Conservation (phyloP, 176 grass and related monocot species). For the Panicum miliaceum region DNA sequence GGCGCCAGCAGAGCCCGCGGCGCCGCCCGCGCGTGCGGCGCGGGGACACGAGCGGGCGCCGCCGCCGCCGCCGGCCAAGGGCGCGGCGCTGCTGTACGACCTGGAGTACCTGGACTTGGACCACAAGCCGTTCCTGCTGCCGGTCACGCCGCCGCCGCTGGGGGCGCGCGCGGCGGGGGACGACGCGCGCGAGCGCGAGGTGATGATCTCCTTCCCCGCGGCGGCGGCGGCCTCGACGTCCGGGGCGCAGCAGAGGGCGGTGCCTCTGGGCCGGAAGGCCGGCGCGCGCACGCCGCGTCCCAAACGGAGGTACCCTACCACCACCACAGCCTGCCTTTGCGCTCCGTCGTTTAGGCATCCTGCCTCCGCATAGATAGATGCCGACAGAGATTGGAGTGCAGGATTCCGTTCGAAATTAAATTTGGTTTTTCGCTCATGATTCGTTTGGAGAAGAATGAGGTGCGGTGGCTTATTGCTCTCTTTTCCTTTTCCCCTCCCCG, state of each 20-base stretch:
- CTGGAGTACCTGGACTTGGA: slow-evolving; percentile 51
- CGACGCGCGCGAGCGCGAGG: slow-evolving; percentile 41
- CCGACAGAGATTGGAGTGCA: neutral
- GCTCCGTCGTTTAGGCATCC: neutral
- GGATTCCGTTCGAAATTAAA: neutral
- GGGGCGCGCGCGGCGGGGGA: slow-evolving; percentile 20
- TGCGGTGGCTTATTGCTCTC: neutral
- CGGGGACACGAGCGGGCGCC: neutral
- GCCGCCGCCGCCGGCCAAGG: neutral
- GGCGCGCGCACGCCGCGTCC: slow-evolving; percentile 42
- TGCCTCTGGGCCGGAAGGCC: slow-evolving; percentile 43
- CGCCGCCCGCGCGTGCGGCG: neutral
- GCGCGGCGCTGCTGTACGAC: slow-evolving; percentile 35
- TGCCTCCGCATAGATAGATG: neutral
- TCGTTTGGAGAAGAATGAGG: neutral
- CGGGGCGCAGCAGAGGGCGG: slow-evolving; percentile 17
- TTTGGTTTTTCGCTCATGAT: neutral
- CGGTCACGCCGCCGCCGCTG: neutral
- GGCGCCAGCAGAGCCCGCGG: neutral
- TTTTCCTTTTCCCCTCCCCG: neutral
- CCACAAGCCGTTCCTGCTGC: slow-evolving; percentile 33
- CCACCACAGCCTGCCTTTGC: neutral
- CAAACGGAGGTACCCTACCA: slow-evolving; percentile 48
- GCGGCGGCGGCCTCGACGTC: slow-evolving; percentile 40
- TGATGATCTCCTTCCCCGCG: slow-evolving; percentile 54